Evolutionary conservation across 208 protist species (phyloP).

Genomic region (Leishmania aethiopica): DNA sequence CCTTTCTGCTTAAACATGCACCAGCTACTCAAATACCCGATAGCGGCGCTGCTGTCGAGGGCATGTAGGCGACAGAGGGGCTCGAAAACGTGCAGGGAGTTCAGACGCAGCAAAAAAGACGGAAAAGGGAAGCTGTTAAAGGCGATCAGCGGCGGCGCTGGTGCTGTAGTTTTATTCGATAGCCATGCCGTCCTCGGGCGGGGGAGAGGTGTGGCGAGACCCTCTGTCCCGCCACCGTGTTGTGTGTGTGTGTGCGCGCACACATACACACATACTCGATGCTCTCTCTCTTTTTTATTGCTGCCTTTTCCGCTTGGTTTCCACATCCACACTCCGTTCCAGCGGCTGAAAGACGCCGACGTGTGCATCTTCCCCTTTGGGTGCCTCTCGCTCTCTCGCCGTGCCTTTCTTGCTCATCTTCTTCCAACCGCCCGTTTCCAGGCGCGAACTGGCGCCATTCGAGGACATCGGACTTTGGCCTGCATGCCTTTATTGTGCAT

Average conservation of each 20-base stretch:
- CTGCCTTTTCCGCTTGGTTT: background rate
- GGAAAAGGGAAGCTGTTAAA: background rate
- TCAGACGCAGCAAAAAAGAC: background rate
- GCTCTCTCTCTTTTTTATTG: background rate
- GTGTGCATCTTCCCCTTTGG: background rate
- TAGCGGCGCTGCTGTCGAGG: background rate
- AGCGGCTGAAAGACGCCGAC: background rate
- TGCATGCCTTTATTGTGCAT: background rate
- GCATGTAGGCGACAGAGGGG: background rate
- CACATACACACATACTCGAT: no score
- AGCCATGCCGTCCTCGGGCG: background rate
- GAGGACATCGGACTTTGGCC: background rate
- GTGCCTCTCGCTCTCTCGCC: no score
- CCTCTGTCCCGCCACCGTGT: background rate
- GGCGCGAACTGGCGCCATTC: background rate
- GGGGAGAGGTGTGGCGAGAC: background rate
- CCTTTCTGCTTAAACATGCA: background rate
- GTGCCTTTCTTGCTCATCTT: background rate
- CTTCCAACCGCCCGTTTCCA: background rate
- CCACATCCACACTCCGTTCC: background rate
- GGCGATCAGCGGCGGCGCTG: background rate
- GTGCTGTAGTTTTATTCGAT: background rate
- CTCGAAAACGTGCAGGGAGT: background rate
- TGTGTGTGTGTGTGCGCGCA: background rate
- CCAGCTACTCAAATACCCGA: background rate